phyloP scores from a whole-genome alignment of 768 basidiomycete genomes.

The Mycena maculata region DNA sequence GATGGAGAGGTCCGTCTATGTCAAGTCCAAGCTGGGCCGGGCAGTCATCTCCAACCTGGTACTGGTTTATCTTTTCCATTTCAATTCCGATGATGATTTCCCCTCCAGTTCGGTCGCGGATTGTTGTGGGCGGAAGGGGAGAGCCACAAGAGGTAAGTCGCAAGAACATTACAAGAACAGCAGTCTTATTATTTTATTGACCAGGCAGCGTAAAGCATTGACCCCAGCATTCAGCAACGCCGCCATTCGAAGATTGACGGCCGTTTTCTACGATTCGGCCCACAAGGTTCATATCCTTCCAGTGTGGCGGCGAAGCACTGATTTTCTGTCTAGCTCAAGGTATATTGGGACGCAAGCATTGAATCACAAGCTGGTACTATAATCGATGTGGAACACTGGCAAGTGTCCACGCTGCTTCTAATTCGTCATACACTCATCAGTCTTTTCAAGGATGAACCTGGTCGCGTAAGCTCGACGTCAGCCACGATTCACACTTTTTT shows the following conservation, averaged over 20 bases:
- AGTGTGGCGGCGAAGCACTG: no score
- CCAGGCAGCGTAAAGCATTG: slow-evolving; percentile 51
- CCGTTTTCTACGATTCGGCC: slow-evolving; percentile 55
- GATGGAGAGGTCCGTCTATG: slow-evolving; percentile 37
- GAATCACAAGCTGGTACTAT: slow-evolving; percentile 35
- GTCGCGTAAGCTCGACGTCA: slow-evolving; percentile 45
- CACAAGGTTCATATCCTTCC: slow-evolving; percentile 47
- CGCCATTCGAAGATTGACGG: slow-evolving; percentile 50
- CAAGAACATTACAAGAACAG: not conserved
- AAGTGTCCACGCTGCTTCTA: not conserved
- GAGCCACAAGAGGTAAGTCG: slow-evolving; percentile 37
- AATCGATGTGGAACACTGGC: slow-evolving; percentile 54
- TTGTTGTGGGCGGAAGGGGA: slow-evolving; percentile 38
- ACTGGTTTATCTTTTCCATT: not conserved
- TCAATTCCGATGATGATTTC: not conserved
- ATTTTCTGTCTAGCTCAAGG: slow-evolving; percentile 17
- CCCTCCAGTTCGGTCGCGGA: slow-evolving; percentile 28
- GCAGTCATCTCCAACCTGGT: slow-evolving; percentile 41
- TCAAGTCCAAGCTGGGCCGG: slow-evolving; percentile 36
- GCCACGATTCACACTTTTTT: not conserved
- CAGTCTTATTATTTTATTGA: not conserved
- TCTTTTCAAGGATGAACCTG: slow-evolving; percentile 51
- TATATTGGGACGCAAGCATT: slow-evolving; percentile 30
- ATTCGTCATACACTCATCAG: not conserved
- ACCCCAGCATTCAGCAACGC: slow-evolving; percentile 56